phyloP scores from a whole-genome alignment of 345 rosid genomes.

The Eucalyptus marginata region DNA sequence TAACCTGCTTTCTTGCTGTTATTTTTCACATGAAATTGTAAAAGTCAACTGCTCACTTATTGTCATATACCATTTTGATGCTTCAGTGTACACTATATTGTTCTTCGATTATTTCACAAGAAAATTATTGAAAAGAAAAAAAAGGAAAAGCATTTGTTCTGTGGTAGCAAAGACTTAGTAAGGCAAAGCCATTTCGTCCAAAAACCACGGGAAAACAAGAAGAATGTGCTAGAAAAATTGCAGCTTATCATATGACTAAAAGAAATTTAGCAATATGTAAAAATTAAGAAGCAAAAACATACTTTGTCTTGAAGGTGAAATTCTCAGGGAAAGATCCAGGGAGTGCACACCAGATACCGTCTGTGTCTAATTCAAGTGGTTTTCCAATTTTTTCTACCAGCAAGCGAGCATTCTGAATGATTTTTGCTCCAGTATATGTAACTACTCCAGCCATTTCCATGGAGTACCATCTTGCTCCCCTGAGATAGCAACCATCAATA shows the following conservation, averaged over 20 bases:
- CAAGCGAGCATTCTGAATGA: conserved; percentile 91
- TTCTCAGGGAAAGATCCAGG: conserved; percentile 98
- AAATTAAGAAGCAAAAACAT: conserved; percentile 16
- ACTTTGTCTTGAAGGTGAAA: conserved; percentile 84
- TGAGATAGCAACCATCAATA: conserved; percentile 1
- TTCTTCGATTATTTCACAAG: background rate
- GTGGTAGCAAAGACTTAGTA: background rate
- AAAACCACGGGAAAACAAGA: background rate
- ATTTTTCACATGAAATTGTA: background rate
- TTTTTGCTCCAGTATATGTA: conserved; percentile 98
- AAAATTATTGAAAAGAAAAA: background rate
- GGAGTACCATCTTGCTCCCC: conserved; percentile 99
- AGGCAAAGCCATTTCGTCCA: background rate
- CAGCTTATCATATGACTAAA: background rate
- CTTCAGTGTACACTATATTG: background rate
- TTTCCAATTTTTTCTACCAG: conserved; percentile 94
- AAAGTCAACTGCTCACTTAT: background rate
- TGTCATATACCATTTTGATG: background rate
- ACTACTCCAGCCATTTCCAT: conserved; percentile 99
- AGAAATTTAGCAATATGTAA: background rate
- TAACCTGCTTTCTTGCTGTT: background rate
- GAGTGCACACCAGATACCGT: conserved; percentile 96
- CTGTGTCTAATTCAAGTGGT: conserved; percentile 97
- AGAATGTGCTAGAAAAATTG: background rate
- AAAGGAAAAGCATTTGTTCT: background rate